Percentiles rank a stretch among this genome's conserved stretches.
Conservation (phyloP, 1,284 basidiomycete species). For the Entoloma clypeatum region DNA sequence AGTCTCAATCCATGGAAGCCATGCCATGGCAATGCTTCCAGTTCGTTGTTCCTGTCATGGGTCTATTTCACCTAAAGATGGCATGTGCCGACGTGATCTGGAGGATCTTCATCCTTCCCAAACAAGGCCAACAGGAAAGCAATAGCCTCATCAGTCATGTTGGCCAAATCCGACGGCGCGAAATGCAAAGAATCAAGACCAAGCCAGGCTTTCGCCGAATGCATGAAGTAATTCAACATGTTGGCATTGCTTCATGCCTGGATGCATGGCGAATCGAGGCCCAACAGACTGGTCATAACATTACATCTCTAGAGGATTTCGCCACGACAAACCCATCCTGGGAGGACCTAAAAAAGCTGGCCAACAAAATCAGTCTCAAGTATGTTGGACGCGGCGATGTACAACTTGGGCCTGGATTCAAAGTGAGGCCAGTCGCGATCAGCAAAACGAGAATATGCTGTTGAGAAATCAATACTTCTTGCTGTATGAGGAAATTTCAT, state of each 20-base stretch:
- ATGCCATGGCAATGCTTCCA: slow-evolving; percentile 8
- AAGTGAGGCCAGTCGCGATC: slow-evolving; percentile 21
- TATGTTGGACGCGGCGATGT: slow-evolving; percentile 19
- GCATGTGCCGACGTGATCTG: no score
- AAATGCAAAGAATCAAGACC: not conserved
- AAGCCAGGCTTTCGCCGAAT: not conserved
- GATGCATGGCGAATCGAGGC: slow-evolving; percentile 23
- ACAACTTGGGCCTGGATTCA: not conserved
- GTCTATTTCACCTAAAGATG: no score
- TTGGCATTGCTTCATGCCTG: slow-evolving; percentile 16
- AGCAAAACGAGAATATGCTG: slow-evolving; percentile 27
- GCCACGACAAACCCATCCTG: slow-evolving; percentile 21
- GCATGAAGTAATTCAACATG: not conserved
- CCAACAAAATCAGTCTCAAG: slow-evolving; percentile 14
- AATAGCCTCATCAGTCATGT: slow-evolving; percentile 13
- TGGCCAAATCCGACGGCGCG: no score
- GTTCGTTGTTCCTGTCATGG: slow-evolving; percentile 12
- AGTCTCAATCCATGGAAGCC: slow-evolving; percentile 7
- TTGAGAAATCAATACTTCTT: slow-evolving; percentile 25
- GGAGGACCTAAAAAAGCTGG: slow-evolving; percentile 16
- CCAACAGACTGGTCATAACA: not conserved
- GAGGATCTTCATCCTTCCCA: no score
- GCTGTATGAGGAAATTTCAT: slow-evolving; percentile 22
- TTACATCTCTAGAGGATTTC: slow-evolving; percentile 18
- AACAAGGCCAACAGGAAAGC: slow-evolving; percentile 5